Conservation (phyloP, 352 stramenopile species). For the Pseudoperonospora humuli region DNA sequence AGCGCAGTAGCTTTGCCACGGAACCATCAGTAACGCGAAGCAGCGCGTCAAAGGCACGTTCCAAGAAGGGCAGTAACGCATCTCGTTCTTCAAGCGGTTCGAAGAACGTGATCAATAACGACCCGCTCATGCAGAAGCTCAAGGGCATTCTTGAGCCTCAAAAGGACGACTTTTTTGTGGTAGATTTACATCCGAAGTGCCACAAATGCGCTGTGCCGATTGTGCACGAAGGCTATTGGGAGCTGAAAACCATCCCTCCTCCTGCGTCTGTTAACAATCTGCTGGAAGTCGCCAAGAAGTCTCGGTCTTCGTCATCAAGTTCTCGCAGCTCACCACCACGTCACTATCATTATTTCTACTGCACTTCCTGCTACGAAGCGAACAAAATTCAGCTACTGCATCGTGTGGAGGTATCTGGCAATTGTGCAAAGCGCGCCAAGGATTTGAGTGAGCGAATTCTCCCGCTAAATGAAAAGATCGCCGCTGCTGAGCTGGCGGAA, state of each 20-base stretch:
- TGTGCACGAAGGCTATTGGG: constrained; percentile 82
- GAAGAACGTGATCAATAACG: constrained; percentile 77
- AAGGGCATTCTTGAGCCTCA: constrained; percentile 97
- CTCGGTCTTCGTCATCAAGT: constrained; percentile 51
- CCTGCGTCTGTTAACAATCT: constrained; percentile 62
- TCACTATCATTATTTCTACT: constrained; percentile 84
- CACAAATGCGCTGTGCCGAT: constrained; percentile 85
- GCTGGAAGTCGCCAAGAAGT: constrained; percentile 76
- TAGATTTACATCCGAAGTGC: constrained; percentile 87
- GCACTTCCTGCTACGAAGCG: constrained; percentile 49
- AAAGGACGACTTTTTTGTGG: constrained; percentile 99
- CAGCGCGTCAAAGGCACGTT: constrained; percentile 60
- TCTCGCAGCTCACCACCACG: constrained; percentile 57
- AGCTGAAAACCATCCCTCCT: constrained; percentile 63
- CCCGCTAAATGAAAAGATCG: constrained; percentile 51
- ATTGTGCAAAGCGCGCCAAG: constrained; percentile 53
- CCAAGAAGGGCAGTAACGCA: constrained; percentile 46
- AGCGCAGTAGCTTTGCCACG: constrained; percentile 37
- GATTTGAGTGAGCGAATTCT: constrained; percentile 59
- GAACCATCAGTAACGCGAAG: constrained; percentile 55
- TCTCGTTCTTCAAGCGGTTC: constrained; percentile 35
- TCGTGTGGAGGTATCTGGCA: constrained; percentile 60
- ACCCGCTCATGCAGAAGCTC: constrained; percentile 97
- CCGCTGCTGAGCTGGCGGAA: constrained; percentile 48
- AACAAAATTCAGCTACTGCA: constrained; percentile 73